Conservation (phyloP, 371 early-diverging fungal genomes). For the Rhizopus microsporus region DNA sequence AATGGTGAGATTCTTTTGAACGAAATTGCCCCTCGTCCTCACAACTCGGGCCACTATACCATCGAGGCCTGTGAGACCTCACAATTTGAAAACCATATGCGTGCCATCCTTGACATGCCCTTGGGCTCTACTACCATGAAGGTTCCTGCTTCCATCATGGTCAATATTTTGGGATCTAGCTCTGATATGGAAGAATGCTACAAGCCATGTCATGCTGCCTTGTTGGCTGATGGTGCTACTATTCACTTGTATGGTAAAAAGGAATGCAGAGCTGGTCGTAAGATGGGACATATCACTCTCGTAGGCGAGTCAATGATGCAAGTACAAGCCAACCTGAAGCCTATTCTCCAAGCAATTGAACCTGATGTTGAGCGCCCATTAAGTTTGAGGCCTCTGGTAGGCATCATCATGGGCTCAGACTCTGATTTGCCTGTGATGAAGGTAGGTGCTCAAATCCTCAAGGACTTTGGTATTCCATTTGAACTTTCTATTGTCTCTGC, state of each 20-base stretch:
- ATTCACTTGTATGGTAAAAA: slow-evolving; percentile 94
- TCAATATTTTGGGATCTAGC: slow-evolving; percentile 87
- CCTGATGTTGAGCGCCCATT: slow-evolving; percentile 50
- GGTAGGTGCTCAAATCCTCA: slow-evolving; percentile 83
- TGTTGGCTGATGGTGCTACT: slow-evolving; percentile 81
- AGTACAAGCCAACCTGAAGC: slow-evolving; percentile 61
- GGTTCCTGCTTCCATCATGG: slow-evolving; percentile 90
- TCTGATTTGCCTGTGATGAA: slow-evolving; percentile 95
- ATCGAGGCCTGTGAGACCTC: slow-evolving; percentile 96
- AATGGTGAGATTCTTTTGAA: slow-evolving; percentile 86
- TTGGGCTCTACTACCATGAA: slow-evolving; percentile 90
- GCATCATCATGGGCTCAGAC: slow-evolving; percentile 97
- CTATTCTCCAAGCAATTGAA: slow-evolving; percentile 66
- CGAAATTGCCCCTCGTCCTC: slow-evolving; percentile 97
- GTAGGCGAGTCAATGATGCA: slow-evolving; percentile 83
- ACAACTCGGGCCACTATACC: slow-evolving; percentile 98
- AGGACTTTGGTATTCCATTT: slow-evolving; percentile 89
- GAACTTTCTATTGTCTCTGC: slow-evolving; percentile 95
- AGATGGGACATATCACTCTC: slow-evolving; percentile 97
- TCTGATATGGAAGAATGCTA: slow-evolving; percentile 61
- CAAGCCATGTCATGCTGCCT: slow-evolving; percentile 67
- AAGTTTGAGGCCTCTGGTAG: slow-evolving; percentile 76
- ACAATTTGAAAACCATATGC: slow-evolving; percentile 96
- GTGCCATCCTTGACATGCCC: slow-evolving; percentile 90
- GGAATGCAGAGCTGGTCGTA: slow-evolving; percentile 84